Conservation (phyloP, 371 early-diverging fungal species). For the Mucor indicus region DNA sequence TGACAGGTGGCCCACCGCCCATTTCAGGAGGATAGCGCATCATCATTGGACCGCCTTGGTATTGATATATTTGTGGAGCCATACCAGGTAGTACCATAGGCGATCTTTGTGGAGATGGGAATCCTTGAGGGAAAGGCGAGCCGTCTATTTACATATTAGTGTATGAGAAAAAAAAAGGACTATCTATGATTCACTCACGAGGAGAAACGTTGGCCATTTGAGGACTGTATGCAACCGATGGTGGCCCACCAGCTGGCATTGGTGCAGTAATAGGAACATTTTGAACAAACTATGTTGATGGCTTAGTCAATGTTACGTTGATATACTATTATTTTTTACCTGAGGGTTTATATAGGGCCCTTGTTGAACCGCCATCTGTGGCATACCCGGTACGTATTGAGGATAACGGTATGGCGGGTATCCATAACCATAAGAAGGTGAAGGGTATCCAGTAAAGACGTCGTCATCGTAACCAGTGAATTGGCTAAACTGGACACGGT, state of each 20-base stretch:
- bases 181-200: conserved; percentile 22
- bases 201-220: conserved; percentile 45
- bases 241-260: conserved; percentile 34
- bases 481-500: conserved; percentile 40
- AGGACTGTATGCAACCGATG: conserved; percentile 40
- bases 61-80: conserved; percentile 54
- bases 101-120: conserved; percentile 48
- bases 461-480: conserved; percentile 37
- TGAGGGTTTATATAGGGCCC: conserved; percentile 47
- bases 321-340: conserved; percentile 9
- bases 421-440: conserved; percentile 41
- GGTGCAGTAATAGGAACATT: conserved; percentile 37
- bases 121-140: conserved; percentile 46
- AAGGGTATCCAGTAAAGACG: conserved; percentile 30
- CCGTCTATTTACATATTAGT: conserved; percentile 37
- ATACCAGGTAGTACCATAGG: conserved; percentile 53
- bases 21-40: conserved; percentile 55
- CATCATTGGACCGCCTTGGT: conserved; percentile 51
- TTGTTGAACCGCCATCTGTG: conserved; percentile 44
- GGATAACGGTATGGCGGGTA: conserved; percentile 48
- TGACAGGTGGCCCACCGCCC: conserved; percentile 23
- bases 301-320: neutral
- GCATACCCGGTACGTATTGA: conserved; percentile 39
- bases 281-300: conserved; percentile 28
- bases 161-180: neutral